Evolutionary conservation across 176 grass and related monocot species (phyloP).

Genomic region (Panicum miliaceum): DNA sequence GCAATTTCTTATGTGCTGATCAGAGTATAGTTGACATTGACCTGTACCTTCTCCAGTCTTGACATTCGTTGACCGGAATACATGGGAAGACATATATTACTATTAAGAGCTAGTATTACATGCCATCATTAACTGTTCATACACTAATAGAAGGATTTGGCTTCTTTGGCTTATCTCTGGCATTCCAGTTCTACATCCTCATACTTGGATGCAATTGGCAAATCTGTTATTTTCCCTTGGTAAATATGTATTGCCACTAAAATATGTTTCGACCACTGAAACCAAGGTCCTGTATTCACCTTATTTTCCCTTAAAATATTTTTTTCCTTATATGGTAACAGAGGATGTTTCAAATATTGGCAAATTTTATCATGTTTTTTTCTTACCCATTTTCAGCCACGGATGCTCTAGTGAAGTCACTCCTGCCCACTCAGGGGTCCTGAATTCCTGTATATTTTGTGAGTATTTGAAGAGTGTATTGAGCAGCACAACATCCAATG

Average conservation of each 20-base stretch:
- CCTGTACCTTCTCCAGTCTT: neutral
- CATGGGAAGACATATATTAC: neutral
- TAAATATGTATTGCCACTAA: neutral
- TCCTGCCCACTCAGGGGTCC: neutral
- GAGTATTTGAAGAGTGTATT: slow-evolving; percentile 7
- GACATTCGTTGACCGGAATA: neutral
- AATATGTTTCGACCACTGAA: neutral
- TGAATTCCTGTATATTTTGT: slow-evolving; percentile 15
- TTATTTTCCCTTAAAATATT: neutral
- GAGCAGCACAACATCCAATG: neutral
- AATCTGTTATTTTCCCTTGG: neutral
- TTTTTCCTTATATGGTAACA: neutral
- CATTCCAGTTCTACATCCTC: neutral
- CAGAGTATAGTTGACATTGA: slow-evolving; percentile 26
- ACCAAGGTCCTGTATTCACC: neutral
- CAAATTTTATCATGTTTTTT: neutral
- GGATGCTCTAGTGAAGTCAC: neutral
- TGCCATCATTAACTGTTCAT: neutral
- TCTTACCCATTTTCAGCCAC: neutral
- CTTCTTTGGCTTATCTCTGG: neutral
- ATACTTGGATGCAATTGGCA: neutral
- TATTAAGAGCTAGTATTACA: neutral
- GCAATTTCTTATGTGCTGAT: slow-evolving; percentile 1
- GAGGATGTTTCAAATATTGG: slow-evolving; percentile 2
- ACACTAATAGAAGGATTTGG: neutral